Evolutionary conservation across 1,139 yeast species (phyloP).

Genomic region (Yamadazyma diospyri): DNA sequence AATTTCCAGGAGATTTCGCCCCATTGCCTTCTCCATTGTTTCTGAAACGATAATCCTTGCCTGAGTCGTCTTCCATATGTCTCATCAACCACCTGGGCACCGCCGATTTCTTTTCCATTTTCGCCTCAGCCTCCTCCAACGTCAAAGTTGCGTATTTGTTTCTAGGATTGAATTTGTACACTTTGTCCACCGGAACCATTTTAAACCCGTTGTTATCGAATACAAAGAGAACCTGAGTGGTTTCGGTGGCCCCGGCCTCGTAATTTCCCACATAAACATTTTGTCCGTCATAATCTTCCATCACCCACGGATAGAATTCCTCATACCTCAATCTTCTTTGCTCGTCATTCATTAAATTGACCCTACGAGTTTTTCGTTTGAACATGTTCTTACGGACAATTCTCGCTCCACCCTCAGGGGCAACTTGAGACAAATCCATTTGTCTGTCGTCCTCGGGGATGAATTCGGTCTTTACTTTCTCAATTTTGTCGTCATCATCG

Average conservation of each 20-base stretch:
- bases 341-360: slow-evolving; percentile 72
- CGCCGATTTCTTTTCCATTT: slow-evolving; percentile 77
- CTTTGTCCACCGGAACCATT: slow-evolving; percentile 93
- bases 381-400: slow-evolving; percentile 58
- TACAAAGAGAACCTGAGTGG: slow-evolving; percentile 75
- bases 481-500: slow-evolving; percentile 14
- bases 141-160: slow-evolving; percentile 92
- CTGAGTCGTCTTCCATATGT: slow-evolving; percentile 65
- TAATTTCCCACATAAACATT: slow-evolving; percentile 95
- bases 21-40: slow-evolving; percentile 18
- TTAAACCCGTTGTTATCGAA: slow-evolving; percentile 87
- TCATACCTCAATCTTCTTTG: slow-evolving; percentile 85
- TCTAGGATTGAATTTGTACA: slow-evolving; percentile 88
- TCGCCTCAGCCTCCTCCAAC: slow-evolving; percentile 92
- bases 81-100: slow-evolving; percentile 97
- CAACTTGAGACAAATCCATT: slow-evolving; percentile 67
- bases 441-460: slow-evolving; percentile 18
- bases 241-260: slow-evolving; percentile 90
- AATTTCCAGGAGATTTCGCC: slow-evolving; percentile 7
- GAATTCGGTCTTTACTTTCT: slow-evolving; percentile 9
- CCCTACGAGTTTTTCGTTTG: slow-evolving; percentile 82
- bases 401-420: slow-evolving; percentile 93
- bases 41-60: slow-evolving; percentile 46
- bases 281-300: slow-evolving; percentile 92
- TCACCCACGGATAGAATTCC: slow-evolving; percentile 96